These are phyloP conservation scores for Talaromyces piceae DNA, from an alignment of 2,329 filamentous ascomycete genomes.

Conservation along the genomic window DNA sequence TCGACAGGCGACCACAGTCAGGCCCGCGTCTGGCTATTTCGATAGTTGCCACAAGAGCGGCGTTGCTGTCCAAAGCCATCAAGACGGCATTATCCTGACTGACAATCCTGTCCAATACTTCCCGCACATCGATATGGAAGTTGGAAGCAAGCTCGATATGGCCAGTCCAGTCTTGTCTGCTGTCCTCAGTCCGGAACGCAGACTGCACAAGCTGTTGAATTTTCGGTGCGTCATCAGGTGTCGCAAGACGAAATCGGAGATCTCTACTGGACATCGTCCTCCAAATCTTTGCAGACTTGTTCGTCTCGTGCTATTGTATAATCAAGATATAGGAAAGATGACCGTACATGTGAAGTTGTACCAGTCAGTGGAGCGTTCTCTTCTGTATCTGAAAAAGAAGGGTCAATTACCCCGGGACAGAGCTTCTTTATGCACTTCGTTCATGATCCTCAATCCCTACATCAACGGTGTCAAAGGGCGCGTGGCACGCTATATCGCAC, in stretches of 20 bases:
- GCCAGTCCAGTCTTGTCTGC: slow-evolving; percentile 29
- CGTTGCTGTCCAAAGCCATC: slow-evolving; percentile 13
- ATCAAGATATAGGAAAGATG: not conserved
- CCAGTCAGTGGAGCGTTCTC: too few relatives aligned
- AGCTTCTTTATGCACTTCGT: too few relatives aligned
- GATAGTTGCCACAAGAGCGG: slow-evolving; percentile 16
- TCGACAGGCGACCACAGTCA: slow-evolving; percentile 16
- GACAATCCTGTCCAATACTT: slow-evolving; percentile 21
- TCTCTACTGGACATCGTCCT: slow-evolving; percentile 12
- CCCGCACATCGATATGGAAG: slow-evolving; percentile 18
- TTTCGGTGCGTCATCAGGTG: slow-evolving; percentile 26
- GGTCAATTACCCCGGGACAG: too few relatives aligned
- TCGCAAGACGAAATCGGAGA: slow-evolving; percentile 34
- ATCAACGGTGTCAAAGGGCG: not conserved
- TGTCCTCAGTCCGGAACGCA: slow-evolving; percentile 36
- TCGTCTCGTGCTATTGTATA: not conserved
- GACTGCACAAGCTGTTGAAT: slow-evolving; percentile 33
- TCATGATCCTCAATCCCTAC: not conserved
- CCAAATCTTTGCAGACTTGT: not conserved
- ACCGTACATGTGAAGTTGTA: not conserved
- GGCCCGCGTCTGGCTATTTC: slow-evolving; percentile 14
- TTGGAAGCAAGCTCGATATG: slow-evolving; percentile 22
- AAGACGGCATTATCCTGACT: slow-evolving; percentile 21
- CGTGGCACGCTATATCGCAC: not conserved
- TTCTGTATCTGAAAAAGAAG: too few relatives aligned